Percentiles rank a stretch among this genome's conserved stretches.
Conservation (phyloP, 2,329 filamentous ascomycete genomes). For the Tolypocladium paradoxum region DNA sequence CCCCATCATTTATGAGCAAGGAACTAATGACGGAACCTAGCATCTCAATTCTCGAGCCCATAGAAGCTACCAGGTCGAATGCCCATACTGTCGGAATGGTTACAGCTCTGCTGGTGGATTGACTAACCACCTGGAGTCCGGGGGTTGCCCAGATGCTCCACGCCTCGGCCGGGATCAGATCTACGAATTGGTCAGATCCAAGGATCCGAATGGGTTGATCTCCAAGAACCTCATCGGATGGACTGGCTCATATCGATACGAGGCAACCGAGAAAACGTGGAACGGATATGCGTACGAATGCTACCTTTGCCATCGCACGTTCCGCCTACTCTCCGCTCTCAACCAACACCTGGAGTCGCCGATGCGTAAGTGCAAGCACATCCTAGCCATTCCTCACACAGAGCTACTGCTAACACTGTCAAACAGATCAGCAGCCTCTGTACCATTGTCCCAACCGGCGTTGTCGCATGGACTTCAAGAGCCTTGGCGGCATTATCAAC, state of each 20-base stretch:
- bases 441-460: slow-evolving; percentile 28
- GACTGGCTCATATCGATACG: slow-evolving; percentile 20
- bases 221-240: slow-evolving; percentile 39
- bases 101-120: slow-evolving; percentile 42
- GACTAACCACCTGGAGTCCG: slow-evolving; percentile 41
- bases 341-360: slow-evolving; percentile 43
- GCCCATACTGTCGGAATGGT: slow-evolving; percentile 39
- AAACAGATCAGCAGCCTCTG: slow-evolving; percentile 19
- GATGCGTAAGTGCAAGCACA: slow-evolving; percentile 24
- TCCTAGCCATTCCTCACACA: not conserved
- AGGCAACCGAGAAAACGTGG: slow-evolving; percentile 27
- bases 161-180: slow-evolving; percentile 35
- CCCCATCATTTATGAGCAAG: too few species aligned
- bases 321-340: slow-evolving; percentile 21
- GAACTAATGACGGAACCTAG: slow-evolving; percentile 20
- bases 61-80: slow-evolving; percentile 30
- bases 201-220: slow-evolving; percentile 35
- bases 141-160: slow-evolving; percentile 34
- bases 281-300: slow-evolving; percentile 24
- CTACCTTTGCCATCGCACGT: slow-evolving; percentile 34
- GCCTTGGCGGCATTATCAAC: slow-evolving; percentile 26
- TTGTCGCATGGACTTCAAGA: slow-evolving; percentile 27
- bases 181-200: slow-evolving; percentile 29
- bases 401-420: not conserved
- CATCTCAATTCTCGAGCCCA: slow-evolving; percentile 45